Evolutionary conservation across 495 filamentous ascomycete genomes (phyloP), one percentile per base, ranked within the genome.

Genomic region (Podospora anserina): DNA sequence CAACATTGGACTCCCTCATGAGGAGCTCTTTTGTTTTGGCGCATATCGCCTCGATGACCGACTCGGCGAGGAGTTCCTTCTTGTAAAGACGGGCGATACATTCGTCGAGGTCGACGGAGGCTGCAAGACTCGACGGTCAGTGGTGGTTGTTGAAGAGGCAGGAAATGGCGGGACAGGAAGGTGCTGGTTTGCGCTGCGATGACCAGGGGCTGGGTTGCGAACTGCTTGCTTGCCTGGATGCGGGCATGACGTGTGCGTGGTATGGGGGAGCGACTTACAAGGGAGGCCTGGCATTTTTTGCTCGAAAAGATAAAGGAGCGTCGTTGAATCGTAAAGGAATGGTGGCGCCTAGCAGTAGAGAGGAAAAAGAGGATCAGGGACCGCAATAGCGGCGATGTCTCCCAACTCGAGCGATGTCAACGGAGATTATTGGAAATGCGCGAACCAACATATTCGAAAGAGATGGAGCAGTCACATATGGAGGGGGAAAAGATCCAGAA

Each of bases 1-100:
- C 95, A 62, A 99, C 95, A 83, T 99, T 99, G 85, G 94, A 97
- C 87, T 99, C 95, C 77, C 95, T 96, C 95, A 99, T 99, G 70
- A 99, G 84, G 66, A 98, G 85, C 80, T 99, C 95, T 72, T 99
- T 99, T 15, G 96, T 93, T 79, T 99, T 99, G 74, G 95, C 93
- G 78, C 95, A 99, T 88, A 99, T 96, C 74, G 96, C 95, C 81
- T 99, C 95, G 78, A 99, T 94, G 57, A 99, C 96, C 7, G 94
- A 96, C 80, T 99, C 95, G 60, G 96, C 95, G 27, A 99, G 85
- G 63, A 99, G 85, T 77, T 98, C 94, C 79, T 97, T 98, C 69
- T 92, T 92, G 79, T 98, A 97, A 28, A 99, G 88, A 66, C 95
- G 88, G 74, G 90, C 87, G 80, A 99, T 97, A 81, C 95, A 99